Evolutionary conservation across 192 early-diverging fungal genomes (phyloP).

Genomic region (Spinellus fusiger): DNA sequence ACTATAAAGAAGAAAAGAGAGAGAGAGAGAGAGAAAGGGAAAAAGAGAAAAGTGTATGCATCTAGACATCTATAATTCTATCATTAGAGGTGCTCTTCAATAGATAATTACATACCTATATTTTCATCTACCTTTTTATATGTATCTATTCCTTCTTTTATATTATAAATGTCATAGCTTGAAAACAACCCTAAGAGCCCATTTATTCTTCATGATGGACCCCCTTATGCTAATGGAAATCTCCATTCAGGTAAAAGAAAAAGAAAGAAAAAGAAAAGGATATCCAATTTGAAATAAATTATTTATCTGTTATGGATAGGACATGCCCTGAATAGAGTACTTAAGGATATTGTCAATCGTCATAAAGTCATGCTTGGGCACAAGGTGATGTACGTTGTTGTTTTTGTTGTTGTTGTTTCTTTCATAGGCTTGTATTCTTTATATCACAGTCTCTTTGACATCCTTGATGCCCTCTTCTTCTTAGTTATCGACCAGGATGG

Average conservation of each 20-base stretch:
- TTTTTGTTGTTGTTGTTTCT: neutral
- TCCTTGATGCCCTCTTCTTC: too few species aligned
- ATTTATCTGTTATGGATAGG: constrained; percentile 19
- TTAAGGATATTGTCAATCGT: constrained; percentile 75
- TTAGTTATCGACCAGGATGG: constrained; percentile 70
- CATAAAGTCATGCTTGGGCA: constrained; percentile 65
- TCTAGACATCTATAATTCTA: neutral
- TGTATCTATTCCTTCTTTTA: too few species aligned
- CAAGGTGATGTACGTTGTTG: constrained; percentile 50
- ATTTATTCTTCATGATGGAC: constrained; percentile 80
- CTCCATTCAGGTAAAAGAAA: constrained; percentile 52
- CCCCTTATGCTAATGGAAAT: constrained; percentile 76
- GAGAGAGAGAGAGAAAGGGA: neutral
- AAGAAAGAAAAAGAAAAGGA: neutral
- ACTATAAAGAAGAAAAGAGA: constrained; percentile 5
- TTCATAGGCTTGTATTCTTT: too few species aligned
- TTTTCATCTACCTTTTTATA: neutral
- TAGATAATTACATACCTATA: neutral
- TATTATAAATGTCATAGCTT: constrained; percentile 27
- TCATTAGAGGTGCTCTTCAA: too few species aligned
- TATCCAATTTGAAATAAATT: neutral
- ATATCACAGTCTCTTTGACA: too few species aligned
- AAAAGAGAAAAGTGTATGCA: neutral
- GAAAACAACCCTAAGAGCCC: constrained; percentile 56
- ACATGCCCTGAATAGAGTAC: constrained; percentile 77